Conservation (phyloP, 2,329 filamentous ascomycete species). For the Ambrosiella beaveri region DNA sequence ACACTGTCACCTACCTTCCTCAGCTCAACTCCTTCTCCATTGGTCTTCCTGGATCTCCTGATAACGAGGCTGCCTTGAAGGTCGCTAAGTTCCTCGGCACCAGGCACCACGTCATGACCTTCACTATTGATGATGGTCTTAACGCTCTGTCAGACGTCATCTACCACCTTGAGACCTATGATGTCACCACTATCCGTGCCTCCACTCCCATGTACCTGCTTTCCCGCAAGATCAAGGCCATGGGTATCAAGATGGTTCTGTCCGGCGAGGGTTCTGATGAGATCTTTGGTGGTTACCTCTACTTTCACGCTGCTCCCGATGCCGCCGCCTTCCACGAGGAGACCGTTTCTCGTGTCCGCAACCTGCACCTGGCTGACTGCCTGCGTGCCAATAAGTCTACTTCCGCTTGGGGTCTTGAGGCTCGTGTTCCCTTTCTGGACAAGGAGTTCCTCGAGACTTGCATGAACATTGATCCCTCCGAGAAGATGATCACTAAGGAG, state of each 20-base stretch:
- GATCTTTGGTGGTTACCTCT: slow-evolving; percentile 95
- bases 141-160: slow-evolving; percentile 96
- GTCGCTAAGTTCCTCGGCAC: slow-evolving; percentile 95
- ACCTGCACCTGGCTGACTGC: slow-evolving; percentile 92
- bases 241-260: slow-evolving; percentile 99
- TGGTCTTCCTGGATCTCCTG: slow-evolving; percentile 78
- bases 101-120: slow-evolving; percentile 95
- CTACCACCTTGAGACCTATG: slow-evolving; percentile 92
- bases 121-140: slow-evolving; percentile 92
- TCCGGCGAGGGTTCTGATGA: slow-evolving; percentile 94
- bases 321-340: slow-evolving; percentile 90
- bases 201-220: slow-evolving; percentile 98
- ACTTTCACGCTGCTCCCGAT: slow-evolving; percentile 90
- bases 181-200: slow-evolving; percentile 94
- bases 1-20: slow-evolving; percentile 76
- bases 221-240: slow-evolving; percentile 96
- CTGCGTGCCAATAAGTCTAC: slow-evolving; percentile 98
- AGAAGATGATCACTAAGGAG: slow-evolving; percentile 89
- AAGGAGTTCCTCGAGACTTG: slow-evolving; percentile 85
- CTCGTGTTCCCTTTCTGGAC: slow-evolving; percentile 93
- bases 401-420: slow-evolving; percentile 92
- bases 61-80: slow-evolving; percentile 79
- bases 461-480: slow-evolving; percentile 86
- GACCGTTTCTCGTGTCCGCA: slow-evolving; percentile 85
- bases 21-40: slow-evolving; percentile 99